Percentiles rank a stretch among this genome's conserved stretches.
Evolutionary conservation across 345 rosid genomes (phyloP).

Genomic region (Crucihimalaya himalaica): DNA sequence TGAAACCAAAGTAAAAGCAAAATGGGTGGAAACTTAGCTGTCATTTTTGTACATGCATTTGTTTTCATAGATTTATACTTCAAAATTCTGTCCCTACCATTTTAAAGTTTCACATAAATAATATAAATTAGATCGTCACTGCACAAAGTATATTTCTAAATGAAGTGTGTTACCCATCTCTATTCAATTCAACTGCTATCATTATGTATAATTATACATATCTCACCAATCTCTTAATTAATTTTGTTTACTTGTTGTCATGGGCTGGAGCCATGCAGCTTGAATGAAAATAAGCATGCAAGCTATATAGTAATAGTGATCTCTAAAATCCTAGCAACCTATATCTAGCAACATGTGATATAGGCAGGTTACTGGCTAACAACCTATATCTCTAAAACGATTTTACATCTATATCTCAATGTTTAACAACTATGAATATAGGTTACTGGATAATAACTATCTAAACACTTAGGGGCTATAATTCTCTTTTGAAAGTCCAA

Average conservation of each 20-base stretch:
- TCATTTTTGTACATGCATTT: slow-evolving; percentile 5
- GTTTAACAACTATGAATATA: not conserved
- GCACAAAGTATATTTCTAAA: not conserved
- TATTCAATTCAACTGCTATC: not conserved
- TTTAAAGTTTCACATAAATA: not conserved
- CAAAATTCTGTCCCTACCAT: slow-evolving; percentile 7
- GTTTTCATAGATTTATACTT: slow-evolving; percentile 1
- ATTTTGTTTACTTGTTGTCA: not conserved
- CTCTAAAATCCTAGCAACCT: no score
- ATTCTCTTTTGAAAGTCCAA: not conserved
- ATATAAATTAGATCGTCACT: not conserved
- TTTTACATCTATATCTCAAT: not conserved
- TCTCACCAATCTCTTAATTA: not conserved
- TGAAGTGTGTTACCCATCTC: not conserved
- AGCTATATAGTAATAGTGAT: not conserved
- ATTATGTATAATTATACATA: not conserved
- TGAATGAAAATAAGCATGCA: not conserved
- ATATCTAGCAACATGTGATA: no score
- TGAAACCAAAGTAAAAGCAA: slow-evolving; percentile 4
- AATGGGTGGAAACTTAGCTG: not conserved
- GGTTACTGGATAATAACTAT: not conserved
- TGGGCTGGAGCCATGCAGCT: not conserved
- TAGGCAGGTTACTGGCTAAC: no score
- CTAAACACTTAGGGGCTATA: not conserved
- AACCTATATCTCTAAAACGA: no score